Evolutionary conservation across 768 basidiomycete species (phyloP).

Genomic region (Austroboletus festivus): DNA sequence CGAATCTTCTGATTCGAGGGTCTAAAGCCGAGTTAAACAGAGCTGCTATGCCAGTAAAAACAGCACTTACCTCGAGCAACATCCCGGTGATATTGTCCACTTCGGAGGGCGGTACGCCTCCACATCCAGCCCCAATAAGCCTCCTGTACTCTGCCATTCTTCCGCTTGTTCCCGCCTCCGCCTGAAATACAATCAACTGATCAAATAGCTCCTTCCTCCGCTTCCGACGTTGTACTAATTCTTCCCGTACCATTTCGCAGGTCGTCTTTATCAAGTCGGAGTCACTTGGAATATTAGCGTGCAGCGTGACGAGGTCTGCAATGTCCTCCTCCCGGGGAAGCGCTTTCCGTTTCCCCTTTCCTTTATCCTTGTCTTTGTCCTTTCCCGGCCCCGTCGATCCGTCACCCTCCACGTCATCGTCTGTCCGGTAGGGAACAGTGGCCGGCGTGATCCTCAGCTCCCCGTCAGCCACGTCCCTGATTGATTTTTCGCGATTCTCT

Average conservation of each 20-base stretch:
- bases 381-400: conserved; percentile 33
- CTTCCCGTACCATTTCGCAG: conserved; percentile 62
- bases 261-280: conserved; percentile 49
- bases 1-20: conserved; percentile 79
- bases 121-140: conserved; percentile 88
- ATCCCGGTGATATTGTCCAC: conserved; percentile 84
- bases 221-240: conserved; percentile 61
- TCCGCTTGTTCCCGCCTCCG: conserved; percentile 87
- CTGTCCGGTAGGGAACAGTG: conserved; percentile 44
- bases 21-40: conserved; percentile 40
- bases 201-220: conserved; percentile 73
- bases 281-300: conserved; percentile 56
- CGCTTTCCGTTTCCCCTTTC: conserved; percentile 55
- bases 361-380: conserved; percentile 44
- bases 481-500: conserved; percentile 67
- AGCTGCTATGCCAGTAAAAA: not conserved
- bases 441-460: conserved; percentile 45
- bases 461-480: conserved; percentile 62
- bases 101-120: conserved; percentile 79
- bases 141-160: conserved; percentile 86
- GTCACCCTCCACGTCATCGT: conserved; percentile 45
- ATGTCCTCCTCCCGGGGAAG: conserved; percentile 52
- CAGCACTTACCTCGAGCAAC: conserved; percentile 68
- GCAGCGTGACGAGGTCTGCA: conserved; percentile 58
- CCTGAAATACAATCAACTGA: conserved; percentile 74